A percentile compares a stretch with the other conserved stretches of the same genome.
These are phyloP conservation scores for Alternaria sp. DNA, from an alignment of 2,329 filamentous ascomycete species.

Conservation along the genomic window DNA sequence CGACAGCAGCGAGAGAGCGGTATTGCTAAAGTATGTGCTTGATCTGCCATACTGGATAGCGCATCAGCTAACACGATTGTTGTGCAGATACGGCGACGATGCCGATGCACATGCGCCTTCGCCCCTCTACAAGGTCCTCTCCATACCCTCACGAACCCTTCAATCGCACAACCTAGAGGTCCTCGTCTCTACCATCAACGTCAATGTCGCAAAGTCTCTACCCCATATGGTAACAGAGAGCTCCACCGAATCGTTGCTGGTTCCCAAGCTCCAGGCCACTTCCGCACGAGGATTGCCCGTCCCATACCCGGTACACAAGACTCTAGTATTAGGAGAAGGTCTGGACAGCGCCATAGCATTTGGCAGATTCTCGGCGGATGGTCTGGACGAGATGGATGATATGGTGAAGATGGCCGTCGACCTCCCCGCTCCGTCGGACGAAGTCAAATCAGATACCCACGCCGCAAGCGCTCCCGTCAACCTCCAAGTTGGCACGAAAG, in stretches of 20 bases:
- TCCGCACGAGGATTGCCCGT: conserved; percentile 71
- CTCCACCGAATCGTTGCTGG: conserved; percentile 72
- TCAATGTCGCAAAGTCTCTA: conserved; percentile 48
- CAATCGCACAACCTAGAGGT: conserved; percentile 70
- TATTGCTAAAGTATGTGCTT: conserved; percentile 50
- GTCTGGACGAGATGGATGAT: conserved; percentile 50
- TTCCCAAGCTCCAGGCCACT: conserved; percentile 73
- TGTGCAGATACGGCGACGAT: conserved; percentile 61
- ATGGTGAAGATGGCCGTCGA: conserved; percentile 65
- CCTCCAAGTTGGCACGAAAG: conserved; percentile 65
- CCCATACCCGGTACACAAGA: conserved; percentile 83
- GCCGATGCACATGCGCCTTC: conserved; percentile 54
- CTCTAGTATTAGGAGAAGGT: conserved; percentile 75
- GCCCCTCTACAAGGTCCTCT: conserved; percentile 65
- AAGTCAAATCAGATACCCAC: conserved; percentile 26
- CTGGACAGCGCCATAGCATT: conserved; percentile 69
- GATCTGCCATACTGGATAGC: neutral
- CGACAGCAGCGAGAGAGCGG: conserved; percentile 43
- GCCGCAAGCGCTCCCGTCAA: conserved; percentile 61
- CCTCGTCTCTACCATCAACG: conserved; percentile 60
- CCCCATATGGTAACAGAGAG: conserved; percentile 42
- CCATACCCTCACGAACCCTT: conserved; percentile 68
- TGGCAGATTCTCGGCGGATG: conserved; percentile 48
- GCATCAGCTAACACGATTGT: conserved; percentile 18
- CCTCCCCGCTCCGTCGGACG: conserved; percentile 54